Base-by-base conservation (phyloP, 2,329 filamentous ascomycete genomes). In the Lecanoromycetidae sp. region DNA sequence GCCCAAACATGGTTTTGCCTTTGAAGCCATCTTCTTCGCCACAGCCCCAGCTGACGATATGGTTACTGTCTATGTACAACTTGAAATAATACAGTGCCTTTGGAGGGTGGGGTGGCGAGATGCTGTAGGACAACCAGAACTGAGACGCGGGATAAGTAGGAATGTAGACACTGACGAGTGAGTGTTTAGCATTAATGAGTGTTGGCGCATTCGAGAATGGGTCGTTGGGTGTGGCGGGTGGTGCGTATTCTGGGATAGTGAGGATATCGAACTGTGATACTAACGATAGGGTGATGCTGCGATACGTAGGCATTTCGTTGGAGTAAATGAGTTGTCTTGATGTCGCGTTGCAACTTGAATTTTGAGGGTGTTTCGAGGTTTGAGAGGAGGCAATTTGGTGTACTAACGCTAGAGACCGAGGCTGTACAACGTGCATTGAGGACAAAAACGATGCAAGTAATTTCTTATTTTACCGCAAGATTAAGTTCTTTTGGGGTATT, bases 1-100 rank as follows among this genome's bases (percentile, higher is more conserved):
- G 52, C 3, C 60, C 67, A 54, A 67, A 71, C 58, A 69, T 63
- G 0, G 63, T 64, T 53, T 67, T 69, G 0, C 70, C 70, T 15
- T 55, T 58, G 61, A 63, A 71, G 3, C 55, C 55, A 10, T 71
- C 61, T 13, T 65, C 58, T 40, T 61, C 62, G 2, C 66, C 67
- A 1, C 61, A 61, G 2, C 64, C 63, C 69, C 69, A 73, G 50
- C 58, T 70, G 8, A 68, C 56, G 12, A 70, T 52, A 25, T 61
- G 59, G 22, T 55, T 54, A 13, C 60, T 62, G 29, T 66, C 60
- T 50, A 69, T 57, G 52, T 64, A 64, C 25, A 71, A 57, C 54
- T 71, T 71, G 63, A 72, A 72, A 50, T 69, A 63, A 49, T 65
- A 69, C 51, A 58, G 57, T 15, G 35, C 37, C 10, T 50, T 44